phyloP scores from a whole-genome alignment of 208 protist genomes.

The Trypanosoma boissoni region DNA sequence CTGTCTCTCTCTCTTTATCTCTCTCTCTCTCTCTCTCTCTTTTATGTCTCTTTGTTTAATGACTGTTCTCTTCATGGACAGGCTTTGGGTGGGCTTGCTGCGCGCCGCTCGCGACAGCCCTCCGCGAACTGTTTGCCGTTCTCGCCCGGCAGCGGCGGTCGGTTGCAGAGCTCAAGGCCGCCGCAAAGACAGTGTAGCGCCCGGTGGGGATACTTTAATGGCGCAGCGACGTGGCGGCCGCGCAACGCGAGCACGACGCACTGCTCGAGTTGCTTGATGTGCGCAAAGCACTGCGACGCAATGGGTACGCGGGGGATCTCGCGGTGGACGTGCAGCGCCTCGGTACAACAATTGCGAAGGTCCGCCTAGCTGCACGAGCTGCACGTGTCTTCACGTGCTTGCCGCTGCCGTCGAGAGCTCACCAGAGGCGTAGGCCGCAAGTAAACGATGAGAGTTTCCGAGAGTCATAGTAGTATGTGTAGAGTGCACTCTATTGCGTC shows the following conservation, averaged over 20 bases:
- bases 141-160: conserved; percentile 13
- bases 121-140: conserved; percentile 18
- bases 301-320: conserved; percentile 5
- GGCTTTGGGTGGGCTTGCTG: too few relatives aligned
- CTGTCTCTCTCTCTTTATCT: too few relatives aligned
- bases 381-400: conserved; percentile 19
- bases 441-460: too few relatives aligned
- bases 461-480: too few relatives aligned
- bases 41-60: too few relatives aligned
- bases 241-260: background rate
- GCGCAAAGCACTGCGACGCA: background rate
- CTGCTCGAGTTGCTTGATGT: conserved; percentile 15
- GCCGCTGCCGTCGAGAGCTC: background rate
- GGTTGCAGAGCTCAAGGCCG: conserved; percentile 4
- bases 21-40: too few relatives aligned
- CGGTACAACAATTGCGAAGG: conserved; percentile 10
- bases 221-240: background rate
- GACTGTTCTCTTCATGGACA: too few relatives aligned
- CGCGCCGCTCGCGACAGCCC: conserved; percentile 13
- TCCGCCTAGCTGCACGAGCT: conserved; percentile 15
- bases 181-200: background rate
- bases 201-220: too few relatives aligned
- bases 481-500: too few relatives aligned
- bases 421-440: too few relatives aligned
- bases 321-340: background rate